Evolutionary conservation across 352 stramenopile genomes (phyloP).

Genomic region (Phytophthora tentaculata): DNA sequence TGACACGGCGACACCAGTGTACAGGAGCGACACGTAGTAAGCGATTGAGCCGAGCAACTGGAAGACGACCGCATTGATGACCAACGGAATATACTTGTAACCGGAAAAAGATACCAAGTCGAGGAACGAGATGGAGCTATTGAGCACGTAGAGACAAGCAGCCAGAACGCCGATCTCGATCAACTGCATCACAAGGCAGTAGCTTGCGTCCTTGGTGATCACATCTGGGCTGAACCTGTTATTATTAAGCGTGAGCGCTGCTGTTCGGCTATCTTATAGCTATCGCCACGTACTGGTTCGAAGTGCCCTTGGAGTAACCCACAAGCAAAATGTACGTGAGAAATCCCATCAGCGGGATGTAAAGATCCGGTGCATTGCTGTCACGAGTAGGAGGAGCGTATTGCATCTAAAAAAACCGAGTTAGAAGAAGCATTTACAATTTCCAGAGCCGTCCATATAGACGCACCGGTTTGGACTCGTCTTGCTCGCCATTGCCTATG

Average conservation of each 20-base stretch:
- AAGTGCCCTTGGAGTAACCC: constrained; percentile 95
- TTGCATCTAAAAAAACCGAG: constrained; percentile 46
- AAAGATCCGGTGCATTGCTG: constrained; percentile 98
- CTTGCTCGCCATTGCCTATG: constrained; percentile 63
- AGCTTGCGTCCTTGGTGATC: constrained; percentile 93
- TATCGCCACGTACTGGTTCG: constrained; percentile 72
- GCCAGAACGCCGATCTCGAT: constrained; percentile 94
- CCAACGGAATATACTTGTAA: constrained; percentile 99
- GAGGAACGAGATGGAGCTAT: constrained; percentile 92
- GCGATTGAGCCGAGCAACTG: constrained; percentile 81
- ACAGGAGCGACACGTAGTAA: constrained; percentile 95
- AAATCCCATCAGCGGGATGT: constrained; percentile 99
- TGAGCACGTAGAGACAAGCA: constrained; percentile 95
- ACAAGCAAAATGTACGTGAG: constrained; percentile 99
- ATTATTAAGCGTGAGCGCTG: constrained; percentile 7
- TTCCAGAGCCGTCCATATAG: not conserved
- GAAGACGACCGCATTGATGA: constrained; percentile 94
- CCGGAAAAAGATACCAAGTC: constrained; percentile 97
- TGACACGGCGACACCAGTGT: constrained; percentile 91
- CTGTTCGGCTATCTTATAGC: not conserved
- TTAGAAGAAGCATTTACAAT: constrained; percentile 3
- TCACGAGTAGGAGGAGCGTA: constrained; percentile 94
- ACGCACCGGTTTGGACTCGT: constrained; percentile 67
- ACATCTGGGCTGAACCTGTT: constrained; percentile 96
- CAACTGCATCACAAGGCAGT: constrained; percentile 90